Evolutionary conservation across 495 filamentous ascomycete species (phyloP), one percentile per base, ranked within the genome.

Genomic region (Rostrohypoxylon terebratum): DNA sequence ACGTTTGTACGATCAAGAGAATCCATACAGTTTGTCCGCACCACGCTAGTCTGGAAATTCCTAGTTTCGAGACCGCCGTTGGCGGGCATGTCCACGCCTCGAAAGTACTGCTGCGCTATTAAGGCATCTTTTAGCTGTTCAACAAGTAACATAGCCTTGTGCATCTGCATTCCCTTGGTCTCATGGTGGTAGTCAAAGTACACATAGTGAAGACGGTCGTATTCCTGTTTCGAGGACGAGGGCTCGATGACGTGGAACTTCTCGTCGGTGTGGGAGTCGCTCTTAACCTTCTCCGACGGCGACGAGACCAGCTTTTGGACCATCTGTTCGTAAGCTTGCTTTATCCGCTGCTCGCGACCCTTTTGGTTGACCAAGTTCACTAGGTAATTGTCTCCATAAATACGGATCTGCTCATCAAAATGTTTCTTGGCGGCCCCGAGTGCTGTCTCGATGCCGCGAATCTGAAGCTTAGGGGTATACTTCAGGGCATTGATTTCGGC

Each of bases 141-240:
- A 72, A 98, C 84, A 4, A 99, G 87, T 38, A 96, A 79, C 81
- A 94, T 90, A 2, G 94, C 94, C 18, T 94, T 92, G 77, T 99
- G 91, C 94, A 95, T 97, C 74, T 92, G 88, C 33, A 98, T 83
- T 28, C 93, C 93, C 80, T 96, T 97, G 31, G 96, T 98, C 81
- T 99, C 96, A 77, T 92, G 94, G 82, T 99, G 96, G 79, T 94
- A 98, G 83, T 99, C 96, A 72, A 99, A 98, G 83, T 98, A 98
- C 63, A 98, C 80, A 77, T 99, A 99, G 76, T 99, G 94, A 14
- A 98, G 83, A 33, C 89, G 89, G 77, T 98, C 94, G 77, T 91
- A 90, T 50, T 88, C 85, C 62, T 89, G 88, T 53, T 86, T 81
- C 59, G 68, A 40, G 63, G 85, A 77, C 23, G 76, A 81, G 2